Conservation (phyloP, 768 basidiomycete genomes). For the Pleurotus pulmonarius region DNA sequence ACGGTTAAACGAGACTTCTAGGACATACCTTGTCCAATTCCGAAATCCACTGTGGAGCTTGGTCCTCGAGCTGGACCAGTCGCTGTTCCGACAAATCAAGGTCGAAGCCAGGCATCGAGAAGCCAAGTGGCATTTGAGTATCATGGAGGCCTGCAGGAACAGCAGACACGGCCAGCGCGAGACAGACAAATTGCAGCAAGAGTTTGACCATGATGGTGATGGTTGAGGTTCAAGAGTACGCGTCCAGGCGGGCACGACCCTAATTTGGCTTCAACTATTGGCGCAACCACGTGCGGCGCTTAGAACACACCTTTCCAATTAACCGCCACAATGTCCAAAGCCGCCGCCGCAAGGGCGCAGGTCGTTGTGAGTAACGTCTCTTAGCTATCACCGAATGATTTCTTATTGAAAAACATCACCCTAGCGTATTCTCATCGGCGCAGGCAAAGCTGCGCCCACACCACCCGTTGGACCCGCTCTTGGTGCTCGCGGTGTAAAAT, state of each 20-base stretch:
- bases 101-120: constrained; percentile 48
- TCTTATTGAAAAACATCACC: constrained; percentile 12
- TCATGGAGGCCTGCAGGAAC: background rate
- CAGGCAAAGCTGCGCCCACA: constrained; percentile 93
- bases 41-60: constrained; percentile 74
- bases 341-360: constrained; percentile 59
- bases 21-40: constrained; percentile 79
- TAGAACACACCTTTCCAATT: background rate
- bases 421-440: constrained; percentile 82
- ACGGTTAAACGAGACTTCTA: background rate
- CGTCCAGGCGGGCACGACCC: constrained; percentile 3
- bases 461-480: constrained; percentile 97
- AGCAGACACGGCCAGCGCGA: constrained; percentile 1
- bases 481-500: constrained; percentile 97
- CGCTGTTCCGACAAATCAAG: constrained; percentile 71
- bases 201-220: constrained; percentile 7
- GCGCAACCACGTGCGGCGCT: background rate
- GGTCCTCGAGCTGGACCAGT: constrained; percentile 71
- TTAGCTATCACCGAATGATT: background rate
- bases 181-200: background rate
- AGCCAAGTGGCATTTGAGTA: background rate
- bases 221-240: constrained; percentile 5
- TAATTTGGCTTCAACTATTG: constrained; percentile 1
- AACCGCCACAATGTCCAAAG: constrained; percentile 58
- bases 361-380: constrained; percentile 54